These are phyloP conservation scores for Dendryphion nanum DNA, from an alignment of 2,329 filamentous ascomycete genomes.

Conservation along the genomic window DNA sequence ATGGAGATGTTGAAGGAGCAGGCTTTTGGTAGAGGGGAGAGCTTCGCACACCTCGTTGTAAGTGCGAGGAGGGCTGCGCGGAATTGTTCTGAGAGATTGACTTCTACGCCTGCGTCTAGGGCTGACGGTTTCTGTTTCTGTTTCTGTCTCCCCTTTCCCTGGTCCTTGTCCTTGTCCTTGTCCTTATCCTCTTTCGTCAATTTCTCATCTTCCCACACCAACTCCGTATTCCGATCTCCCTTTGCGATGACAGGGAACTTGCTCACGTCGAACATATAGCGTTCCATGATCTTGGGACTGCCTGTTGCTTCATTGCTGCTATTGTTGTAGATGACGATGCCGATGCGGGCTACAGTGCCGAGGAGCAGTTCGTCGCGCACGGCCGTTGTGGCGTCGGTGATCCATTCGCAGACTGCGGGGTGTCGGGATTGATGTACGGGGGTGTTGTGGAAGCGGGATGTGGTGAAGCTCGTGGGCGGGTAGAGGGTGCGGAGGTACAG, in stretches of 20 bases:
- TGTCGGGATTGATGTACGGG: constrained; percentile 83
- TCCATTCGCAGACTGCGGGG: constrained; percentile 81
- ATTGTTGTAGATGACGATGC: constrained; percentile 54
- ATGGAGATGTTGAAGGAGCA: constrained; percentile 77
- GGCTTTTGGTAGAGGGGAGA: constrained; percentile 58
- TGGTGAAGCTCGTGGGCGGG: constrained; percentile 72
- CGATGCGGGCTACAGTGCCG: constrained; percentile 54
- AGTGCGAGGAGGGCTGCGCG: constrained; percentile 65
- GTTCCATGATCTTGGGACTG: constrained; percentile 54
- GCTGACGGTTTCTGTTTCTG: constrained; percentile 7
- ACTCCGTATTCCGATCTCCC: constrained; percentile 50
- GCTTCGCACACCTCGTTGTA: constrained; percentile 57
- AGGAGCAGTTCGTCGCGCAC: constrained; percentile 66
- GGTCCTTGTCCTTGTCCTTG: background rate
- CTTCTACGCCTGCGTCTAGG: constrained; percentile 22
- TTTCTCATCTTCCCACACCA: constrained; percentile 39
- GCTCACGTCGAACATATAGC: constrained; percentile 61
- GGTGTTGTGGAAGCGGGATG: constrained; percentile 77
- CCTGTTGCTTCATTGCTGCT: constrained; percentile 9
- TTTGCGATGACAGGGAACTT: constrained; percentile 52
- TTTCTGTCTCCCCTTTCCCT: background rate
- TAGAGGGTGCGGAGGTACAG: constrained; percentile 81
- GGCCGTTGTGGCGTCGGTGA: constrained; percentile 75
- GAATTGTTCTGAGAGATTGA: constrained; percentile 65
- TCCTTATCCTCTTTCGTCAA: constrained; percentile 7